Evolutionary conservation across 345 rosid species (phyloP), one percentile per base, ranked within the genome.

Genomic region (Brassica cretica): DNA sequence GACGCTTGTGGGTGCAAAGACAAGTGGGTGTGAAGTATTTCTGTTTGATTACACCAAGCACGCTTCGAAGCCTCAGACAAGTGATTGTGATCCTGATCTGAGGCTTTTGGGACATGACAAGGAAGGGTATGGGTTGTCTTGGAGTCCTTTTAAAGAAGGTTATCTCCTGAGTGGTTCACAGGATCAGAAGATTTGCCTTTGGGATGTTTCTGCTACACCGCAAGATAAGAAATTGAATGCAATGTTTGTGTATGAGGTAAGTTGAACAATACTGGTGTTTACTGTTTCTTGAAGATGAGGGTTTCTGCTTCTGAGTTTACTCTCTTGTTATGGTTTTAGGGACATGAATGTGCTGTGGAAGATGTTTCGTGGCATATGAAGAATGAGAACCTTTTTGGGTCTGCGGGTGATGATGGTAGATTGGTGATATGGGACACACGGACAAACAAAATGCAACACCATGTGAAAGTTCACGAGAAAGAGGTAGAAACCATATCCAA

Each of bases 111-210:
- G 99, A 81, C 99, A 93, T 80, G 91, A 16, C 87, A 88, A 61
- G 53, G 99, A 91, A 87, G 99, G 99, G 8, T 95, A 93, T 79
- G 99, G 97, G 0, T 82, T 95, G 82, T 88, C 97, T 25, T 95
- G 99, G 99, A 93, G 93, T 80, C 87, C 91, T 12, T 84, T 91
- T 61, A 95, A 88, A 80, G 87, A 84, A 74, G 98, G 94, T 66
- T 93, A 87, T 81, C 94, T 95, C 75, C 30, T 95, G 68, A 95
- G 99, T 77, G 98, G 94, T 70, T 93, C 99, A 16, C 93, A 91
- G 69, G 98, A 93, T 80, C 74, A 81, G 59, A 90, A 82, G 81
- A 91, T 95, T 37, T 95, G 99, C 39, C 84, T 95, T 77, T 95
- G 99, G 97, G 94, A 95, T 77, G 85, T 91, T 58, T 82, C 90